Evolutionary conservation across 2,329 filamentous ascomycete genomes (phyloP), one percentile per base, ranked within the genome.

Genomic region (Beauveria sp.): DNA sequence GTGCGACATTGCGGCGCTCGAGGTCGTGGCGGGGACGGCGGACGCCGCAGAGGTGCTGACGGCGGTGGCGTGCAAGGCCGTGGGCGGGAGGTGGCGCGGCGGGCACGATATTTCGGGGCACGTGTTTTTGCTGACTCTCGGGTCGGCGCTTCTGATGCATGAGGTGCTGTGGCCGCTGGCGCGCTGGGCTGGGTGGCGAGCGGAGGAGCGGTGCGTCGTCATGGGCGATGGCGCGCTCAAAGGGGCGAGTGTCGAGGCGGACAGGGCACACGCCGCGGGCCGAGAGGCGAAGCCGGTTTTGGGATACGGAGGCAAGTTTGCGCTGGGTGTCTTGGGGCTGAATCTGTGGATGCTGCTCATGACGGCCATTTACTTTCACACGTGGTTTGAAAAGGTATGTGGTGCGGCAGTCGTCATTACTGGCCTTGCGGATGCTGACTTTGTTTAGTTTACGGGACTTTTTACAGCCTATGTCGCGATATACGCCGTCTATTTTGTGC

Each of bases 311-410:
- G 75, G 76, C 67, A 77, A 84, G 79, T 76, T 88, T 65, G 83
- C 86, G 64, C 75, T 81, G 26, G 80, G 70, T 0, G 84, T 97
- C 28, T 82, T 89, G 20, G 86, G 75, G 0, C 69, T 97, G 70
- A 91, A 88, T 70, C 84, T 87, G 78, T 97, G 94, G 91, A 99
- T 99, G 94, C 75, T 99, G 71, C 80, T 97, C 63, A 99, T 99
- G 94, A 99, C 94, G 46, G 92, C 92, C 3, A 92, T 96, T 44
- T 99, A 93, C 80, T 99, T 99, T 70, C 94, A 99, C 74, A 99
- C 94, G 0, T 97, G 93, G 92, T 87, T 96, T 68, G 94, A 99
- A 78, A 99, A 97, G 88, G 88, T 90, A 68, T 69, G 80, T 71
- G 20, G 14, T n/a, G 5, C 3, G 24, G 5, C 26, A 1, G 6